Base-by-base conservation (phyloP, 1,284 basidiomycete genomes). In the Cerioporus squamosus region DNA sequence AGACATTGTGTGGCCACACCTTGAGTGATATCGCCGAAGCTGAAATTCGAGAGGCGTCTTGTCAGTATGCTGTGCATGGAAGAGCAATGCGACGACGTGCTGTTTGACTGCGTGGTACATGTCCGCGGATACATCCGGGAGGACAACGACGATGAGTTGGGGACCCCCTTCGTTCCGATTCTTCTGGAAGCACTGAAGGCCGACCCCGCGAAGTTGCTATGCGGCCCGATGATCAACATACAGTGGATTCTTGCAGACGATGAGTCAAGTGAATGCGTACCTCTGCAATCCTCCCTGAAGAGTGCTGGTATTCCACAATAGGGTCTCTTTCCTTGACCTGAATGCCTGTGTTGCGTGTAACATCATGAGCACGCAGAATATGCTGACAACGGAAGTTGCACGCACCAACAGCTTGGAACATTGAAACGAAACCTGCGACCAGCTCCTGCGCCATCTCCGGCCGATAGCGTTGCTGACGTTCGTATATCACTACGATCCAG, bases 1-100 rank as follows among this genome's bases (percentile, higher is more conserved):
- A 93, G 64, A 69, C 90, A 92, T 60, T 91, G 90, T 0, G 90
- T 92, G 0, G 88, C 81, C 7, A 91, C 84, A 33, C 90, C 88
- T 79, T 60, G 63, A 5, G 31, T 42, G 33, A 55, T 53, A 38
- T 64, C 63, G 7, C 62, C 62, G 33, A 64, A 64, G 55, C 62
- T 64, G 6, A 10, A 17, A 10, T 54, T n/a, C 31, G 20, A 18
- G 6, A 48, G 59, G 12, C 61, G 26, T 26, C 47, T 9, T 29
- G 26, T 29, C 26, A 29, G 26, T 9, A 29, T 29, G 9, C 9
- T 9, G 9, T 29, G 26, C 31, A 39, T 52, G 22, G 53, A 18
- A 31, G 29, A 33, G 33, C 14, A 7, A 22, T 18, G 54, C 17
- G 44, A 50, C 20, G 14, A 79, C 87, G 64, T 68, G 91, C 90